Conservation (phyloP, 2,329 filamentous ascomycete species). For the Trichoderma sp. region DNA sequence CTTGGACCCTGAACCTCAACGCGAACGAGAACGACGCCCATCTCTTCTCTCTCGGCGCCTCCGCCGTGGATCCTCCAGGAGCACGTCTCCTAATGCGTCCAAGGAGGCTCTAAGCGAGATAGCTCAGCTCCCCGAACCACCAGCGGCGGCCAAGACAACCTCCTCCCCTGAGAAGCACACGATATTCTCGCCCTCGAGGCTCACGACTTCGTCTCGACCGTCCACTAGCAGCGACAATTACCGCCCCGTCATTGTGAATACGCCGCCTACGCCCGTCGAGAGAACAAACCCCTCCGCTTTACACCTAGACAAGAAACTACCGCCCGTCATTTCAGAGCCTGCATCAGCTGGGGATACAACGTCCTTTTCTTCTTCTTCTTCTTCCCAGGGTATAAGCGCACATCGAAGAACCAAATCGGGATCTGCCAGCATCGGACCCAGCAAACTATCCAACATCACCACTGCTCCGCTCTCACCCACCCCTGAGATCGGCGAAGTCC, state of each 20-base stretch:
- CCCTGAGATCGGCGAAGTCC: slow-evolving; percentile 62
- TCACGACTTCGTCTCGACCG: slow-evolving; percentile 44
- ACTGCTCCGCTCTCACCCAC: slow-evolving; percentile 74
- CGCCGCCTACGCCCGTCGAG: slow-evolving; percentile 65
- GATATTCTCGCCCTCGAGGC: slow-evolving; percentile 31
- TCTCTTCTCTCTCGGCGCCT: slow-evolving; percentile 62
- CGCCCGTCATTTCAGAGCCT: slow-evolving; percentile 31
- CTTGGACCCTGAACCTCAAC: slow-evolving; percentile 31
- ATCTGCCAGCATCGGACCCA: slow-evolving; percentile 64
- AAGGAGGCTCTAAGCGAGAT: slow-evolving; percentile 17
- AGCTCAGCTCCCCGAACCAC: slow-evolving; percentile 30
- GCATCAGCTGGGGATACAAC: slow-evolving; percentile 52
- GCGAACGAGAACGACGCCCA: slow-evolving; percentile 34
- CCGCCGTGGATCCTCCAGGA: slow-evolving; percentile 49
- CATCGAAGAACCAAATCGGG: slow-evolving; percentile 60
- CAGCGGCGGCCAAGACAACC: slow-evolving; percentile 34
- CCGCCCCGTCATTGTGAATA: slow-evolving; percentile 63
- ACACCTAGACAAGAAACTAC: slow-evolving; percentile 34
- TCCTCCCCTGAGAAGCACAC: slow-evolving; percentile 33
- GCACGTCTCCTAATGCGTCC: slow-evolving; percentile 17
- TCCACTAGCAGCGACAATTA: slow-evolving; percentile 47
- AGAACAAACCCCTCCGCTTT: slow-evolving; percentile 27
- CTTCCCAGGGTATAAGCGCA: slow-evolving; percentile 69
- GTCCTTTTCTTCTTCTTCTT: slow-evolving; percentile 58
- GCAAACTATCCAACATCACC: slow-evolving; percentile 81